Evolutionary conservation across 2,329 filamentous ascomycete genomes (phyloP).

Genomic region (Venturiaceae sp.): DNA sequence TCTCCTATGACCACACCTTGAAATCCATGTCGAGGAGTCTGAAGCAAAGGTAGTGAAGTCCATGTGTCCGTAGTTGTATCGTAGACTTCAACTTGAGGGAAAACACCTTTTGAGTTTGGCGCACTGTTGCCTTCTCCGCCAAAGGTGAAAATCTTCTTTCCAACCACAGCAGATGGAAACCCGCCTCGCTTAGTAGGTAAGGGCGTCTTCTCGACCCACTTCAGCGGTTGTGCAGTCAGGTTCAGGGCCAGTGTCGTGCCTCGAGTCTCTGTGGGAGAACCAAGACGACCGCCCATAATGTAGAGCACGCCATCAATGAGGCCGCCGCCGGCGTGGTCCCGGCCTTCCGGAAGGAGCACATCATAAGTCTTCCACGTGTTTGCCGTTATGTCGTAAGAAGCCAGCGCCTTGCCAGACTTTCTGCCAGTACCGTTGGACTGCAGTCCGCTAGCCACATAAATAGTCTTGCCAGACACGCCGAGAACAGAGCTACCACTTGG

Average conservation of each 20-base stretch:
- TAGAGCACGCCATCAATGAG: conserved; percentile 16
- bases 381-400: conserved; percentile 12
- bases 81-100: conserved; percentile 13
- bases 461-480: conserved; percentile 12
- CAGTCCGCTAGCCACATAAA: conserved; percentile 17
- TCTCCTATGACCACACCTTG: conserved; percentile 14
- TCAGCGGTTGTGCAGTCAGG: conserved; percentile 11
- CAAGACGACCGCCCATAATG: conserved; percentile 16
- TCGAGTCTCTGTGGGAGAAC: conserved; percentile 12
- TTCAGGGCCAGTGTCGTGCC: conserved; percentile 17
- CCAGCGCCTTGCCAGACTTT: not conserved
- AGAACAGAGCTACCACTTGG: conserved; percentile 16
- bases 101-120: conserved; percentile 4
- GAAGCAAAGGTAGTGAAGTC: conserved; percentile 13
- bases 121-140: conserved; percentile 17
- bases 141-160: conserved; percentile 17
- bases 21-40: conserved; percentile 17
- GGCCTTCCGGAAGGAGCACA: conserved; percentile 12
- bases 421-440: not conserved
- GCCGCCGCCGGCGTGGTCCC: conserved; percentile 18
- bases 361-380: conserved; percentile 11
- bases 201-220: conserved; percentile 5
- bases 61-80: conserved; percentile 14
- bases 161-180: conserved; percentile 13
- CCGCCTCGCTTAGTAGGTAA: conserved; percentile 19